Conservation (phyloP, 2,329 filamentous ascomycete genomes). For the Fusarium tjaetaba region DNA sequence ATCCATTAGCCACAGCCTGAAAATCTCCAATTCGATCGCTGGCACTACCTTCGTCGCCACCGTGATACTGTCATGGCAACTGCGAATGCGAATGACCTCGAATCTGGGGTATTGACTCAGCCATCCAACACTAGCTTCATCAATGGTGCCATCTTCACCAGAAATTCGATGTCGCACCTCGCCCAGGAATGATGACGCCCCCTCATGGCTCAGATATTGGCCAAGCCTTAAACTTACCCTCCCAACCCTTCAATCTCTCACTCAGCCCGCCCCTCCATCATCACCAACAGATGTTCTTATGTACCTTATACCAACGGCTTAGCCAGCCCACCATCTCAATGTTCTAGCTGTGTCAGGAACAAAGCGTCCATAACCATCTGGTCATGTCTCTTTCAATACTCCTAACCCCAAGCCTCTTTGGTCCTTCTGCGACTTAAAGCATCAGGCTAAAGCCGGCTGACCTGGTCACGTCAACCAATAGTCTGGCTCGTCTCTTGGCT, state of each 20-base stretch:
- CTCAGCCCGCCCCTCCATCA: conserved; percentile 9
- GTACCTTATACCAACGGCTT: conserved; percentile 23
- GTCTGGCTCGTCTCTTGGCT: background rate
- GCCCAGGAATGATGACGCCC: conserved; percentile 16
- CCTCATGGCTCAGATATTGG: background rate
- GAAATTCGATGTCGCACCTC: background rate
- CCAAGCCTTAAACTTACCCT: conserved; percentile 22
- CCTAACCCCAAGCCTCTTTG: conserved; percentile 2
- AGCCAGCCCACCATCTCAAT: conserved; percentile 22
- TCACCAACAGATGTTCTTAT: background rate
- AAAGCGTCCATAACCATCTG: conserved; percentile 9
- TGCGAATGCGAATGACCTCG: conserved; percentile 5
- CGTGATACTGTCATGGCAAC: background rate
- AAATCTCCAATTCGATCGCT: background rate
- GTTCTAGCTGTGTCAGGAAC: conserved; percentile 17
- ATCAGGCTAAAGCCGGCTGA: conserved; percentile 25
- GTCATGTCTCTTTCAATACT: background rate
- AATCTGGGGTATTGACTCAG: background rate
- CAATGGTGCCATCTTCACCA: background rate
- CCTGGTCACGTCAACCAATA: conserved; percentile 34
- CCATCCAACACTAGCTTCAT: background rate
- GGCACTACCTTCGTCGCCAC: background rate
- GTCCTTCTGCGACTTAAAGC: conserved; percentile 1
- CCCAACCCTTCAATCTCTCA: conserved; percentile 3
- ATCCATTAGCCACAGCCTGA: background rate